Evolutionary conservation across 495 filamentous ascomycete genomes (phyloP).

Genomic region (Extremus antarcticus): DNA sequence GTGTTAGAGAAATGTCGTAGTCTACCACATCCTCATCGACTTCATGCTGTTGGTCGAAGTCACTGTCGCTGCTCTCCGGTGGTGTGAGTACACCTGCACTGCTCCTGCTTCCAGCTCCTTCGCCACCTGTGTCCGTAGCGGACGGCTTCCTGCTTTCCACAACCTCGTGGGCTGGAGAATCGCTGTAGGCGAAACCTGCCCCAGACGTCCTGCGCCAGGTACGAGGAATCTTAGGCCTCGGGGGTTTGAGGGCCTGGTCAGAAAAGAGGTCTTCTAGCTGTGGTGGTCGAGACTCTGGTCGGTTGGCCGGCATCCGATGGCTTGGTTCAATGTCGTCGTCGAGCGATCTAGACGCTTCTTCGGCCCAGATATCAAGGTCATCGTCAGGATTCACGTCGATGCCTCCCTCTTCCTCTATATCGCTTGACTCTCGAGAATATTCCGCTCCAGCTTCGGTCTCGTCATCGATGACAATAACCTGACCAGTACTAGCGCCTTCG

Average conservation of each 20-base stretch:
- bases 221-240: constrained; percentile 32
- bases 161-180: constrained; percentile 11
- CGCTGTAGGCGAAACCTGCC: constrained; percentile 27
- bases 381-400: neutral
- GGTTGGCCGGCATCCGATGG: neutral
- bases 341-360: constrained; percentile 32
- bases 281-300: neutral
- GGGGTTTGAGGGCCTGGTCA: constrained; percentile 21
- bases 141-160: constrained; percentile 3
- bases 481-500: neutral
- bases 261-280: constrained; percentile 21
- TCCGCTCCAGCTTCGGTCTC: constrained; percentile 22
- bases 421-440: constrained; percentile 1
- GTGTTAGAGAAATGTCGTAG: constrained; percentile 2
- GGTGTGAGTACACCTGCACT: constrained; percentile 17
- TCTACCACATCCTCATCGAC: constrained; percentile 1
- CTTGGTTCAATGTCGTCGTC: constrained; percentile 16
- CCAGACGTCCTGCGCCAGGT: constrained; percentile 35
- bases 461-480: constrained; percentile 38
- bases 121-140: constrained; percentile 4
- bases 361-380: constrained; percentile 33
- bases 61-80: constrained; percentile 10
- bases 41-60: neutral
- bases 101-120: constrained; percentile 6
- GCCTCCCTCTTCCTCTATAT: neutral